Base-by-base conservation (phyloP, 208 protist genomes). In the Trypanosoma rangeli region DNA sequence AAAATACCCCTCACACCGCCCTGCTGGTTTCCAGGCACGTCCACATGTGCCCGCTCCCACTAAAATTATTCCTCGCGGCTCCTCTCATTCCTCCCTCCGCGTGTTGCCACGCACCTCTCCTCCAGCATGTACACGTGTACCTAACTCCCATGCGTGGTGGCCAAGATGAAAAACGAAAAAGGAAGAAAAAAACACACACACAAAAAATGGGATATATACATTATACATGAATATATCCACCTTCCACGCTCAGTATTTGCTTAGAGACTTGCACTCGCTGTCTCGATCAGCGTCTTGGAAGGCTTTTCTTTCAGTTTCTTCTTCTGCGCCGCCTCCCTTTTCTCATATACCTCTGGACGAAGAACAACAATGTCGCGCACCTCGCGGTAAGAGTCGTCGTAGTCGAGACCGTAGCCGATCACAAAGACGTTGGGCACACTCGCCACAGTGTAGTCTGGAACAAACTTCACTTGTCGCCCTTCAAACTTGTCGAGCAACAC, bases 371-470 rank as follows among this genome's bases (percentile, higher is more conserved):
- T 82, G 59, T 95, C 86, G 33, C 85, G 86, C 59, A 97, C 64
- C 72, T 89, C 86, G 39, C 94, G 78, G 78, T 87, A 96, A 18
- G 74, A 29, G 72, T 95, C 89, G 18, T 78, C 84, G 62, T 86
- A 97, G 78, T 97, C 94, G 31, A 97, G 70, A 44, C 94, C 94
- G 76, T 97, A 97, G 70, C 94, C 94, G 52, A 97, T 79, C 24
- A 97, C 88, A 73, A 96, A 96, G 22, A 44, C 76, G 52, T 93
- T 63, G 0, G 84, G 82, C 18, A 97, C 80, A 24, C 54, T 71
- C 48, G 85, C 74, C 26, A 95, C 82, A 15, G 79, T 62, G 75
- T 94, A 97, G 64, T 97, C 86, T 13, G 79, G 76, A 15, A 28
- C 39, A 58, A 84, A 78, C 12, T 35, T 39, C 60, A 86, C 70